Base-by-base conservation (phyloP, 1,284 basidiomycete species). In the Anthracocystis setariae region DNA sequence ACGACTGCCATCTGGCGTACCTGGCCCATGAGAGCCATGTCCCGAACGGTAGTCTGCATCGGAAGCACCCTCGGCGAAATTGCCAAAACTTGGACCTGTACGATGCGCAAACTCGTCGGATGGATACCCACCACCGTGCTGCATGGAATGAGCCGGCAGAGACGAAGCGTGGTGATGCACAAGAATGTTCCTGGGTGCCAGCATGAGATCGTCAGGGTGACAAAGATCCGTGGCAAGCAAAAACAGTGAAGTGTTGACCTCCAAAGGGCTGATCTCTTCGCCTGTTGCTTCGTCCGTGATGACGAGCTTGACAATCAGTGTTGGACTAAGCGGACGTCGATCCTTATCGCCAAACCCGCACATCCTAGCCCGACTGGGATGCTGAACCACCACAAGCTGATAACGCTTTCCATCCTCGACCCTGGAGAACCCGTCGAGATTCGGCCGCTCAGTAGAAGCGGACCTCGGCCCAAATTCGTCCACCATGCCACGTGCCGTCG, bases 301-400 rank as follows among this genome's bases (percentile, higher is more conserved):
- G 48, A 76, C 48, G 2, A 79, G 70, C 62, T 74, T 73, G 44
- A 76, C 77, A 15, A 79, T 77, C 42, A 78, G 43, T 1, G 77
- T 77, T 7, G 77, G 77, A 54, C 76, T 79, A 17, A 79, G 63
- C 17, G 77, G 77, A 38, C 77, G 65, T 40, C 77, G 71, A 35
- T 79, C 76, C 74, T 78, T 79, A 63, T 78, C 77, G 9, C 77
- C 77, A 29, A 79, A 79, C 5, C 77, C 77, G 38, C 77, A 79
- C 76, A 78, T 78, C 20, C 77, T 43, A 5, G 76, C 76, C 21
- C 77, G 57, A 32, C 63, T 74, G 10, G 77, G 74, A 62, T 78
- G 67, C 42, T 79, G 77, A 2, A 78, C 74, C 0, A 79, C 74
- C 1, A 73, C 71, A 5, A 79, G 71, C 13, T 68, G 49, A 52